These are phyloP conservation scores for Colletotrichum viniferum DNA, from an alignment of 2,329 filamentous ascomycete species.

Conservation along the genomic window DNA sequence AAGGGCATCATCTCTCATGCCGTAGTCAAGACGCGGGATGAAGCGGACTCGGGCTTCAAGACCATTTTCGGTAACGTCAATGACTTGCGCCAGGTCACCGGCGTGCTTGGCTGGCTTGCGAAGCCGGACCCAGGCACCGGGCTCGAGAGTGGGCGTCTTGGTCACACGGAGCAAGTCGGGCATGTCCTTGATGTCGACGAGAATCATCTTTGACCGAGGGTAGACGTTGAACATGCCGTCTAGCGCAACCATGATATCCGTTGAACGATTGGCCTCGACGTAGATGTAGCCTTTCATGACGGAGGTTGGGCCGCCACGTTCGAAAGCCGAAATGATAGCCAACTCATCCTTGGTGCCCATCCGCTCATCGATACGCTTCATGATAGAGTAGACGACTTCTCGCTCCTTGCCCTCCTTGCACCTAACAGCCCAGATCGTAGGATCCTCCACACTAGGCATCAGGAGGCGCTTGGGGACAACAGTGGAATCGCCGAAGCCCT, in stretches of 20 bases:
- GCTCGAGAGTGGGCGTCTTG: constrained; percentile 83
- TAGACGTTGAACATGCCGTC: constrained; percentile 91
- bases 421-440: constrained; percentile 91
- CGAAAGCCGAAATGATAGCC: constrained; percentile 88
- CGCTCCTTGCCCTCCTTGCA: constrained; percentile 96
- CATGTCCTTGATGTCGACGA: constrained; percentile 97
- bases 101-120: constrained; percentile 80
- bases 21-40: constrained; percentile 92
- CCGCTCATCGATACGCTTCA: constrained; percentile 86
- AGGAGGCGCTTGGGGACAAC: constrained; percentile 85
- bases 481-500: constrained; percentile 70
- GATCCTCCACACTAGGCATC: constrained; percentile 91
- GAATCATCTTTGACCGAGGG: constrained; percentile 81
- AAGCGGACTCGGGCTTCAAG: constrained; percentile 85
- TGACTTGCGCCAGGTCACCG: constrained; percentile 88
- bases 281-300: constrained; percentile 96
- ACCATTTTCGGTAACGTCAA: constrained; percentile 92
- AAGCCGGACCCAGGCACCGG: constrained; percentile 91
- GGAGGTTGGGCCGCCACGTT: constrained; percentile 77
- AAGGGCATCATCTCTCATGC: constrained; percentile 75
- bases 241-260: constrained; percentile 82
- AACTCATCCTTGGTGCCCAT: constrained; percentile 79
- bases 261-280: constrained; percentile 86
- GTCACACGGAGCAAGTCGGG: constrained; percentile 90
- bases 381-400: constrained; percentile 86